phyloP scores from a whole-genome alignment of 139 green algal species.

The Gonium pectorale region DNA sequence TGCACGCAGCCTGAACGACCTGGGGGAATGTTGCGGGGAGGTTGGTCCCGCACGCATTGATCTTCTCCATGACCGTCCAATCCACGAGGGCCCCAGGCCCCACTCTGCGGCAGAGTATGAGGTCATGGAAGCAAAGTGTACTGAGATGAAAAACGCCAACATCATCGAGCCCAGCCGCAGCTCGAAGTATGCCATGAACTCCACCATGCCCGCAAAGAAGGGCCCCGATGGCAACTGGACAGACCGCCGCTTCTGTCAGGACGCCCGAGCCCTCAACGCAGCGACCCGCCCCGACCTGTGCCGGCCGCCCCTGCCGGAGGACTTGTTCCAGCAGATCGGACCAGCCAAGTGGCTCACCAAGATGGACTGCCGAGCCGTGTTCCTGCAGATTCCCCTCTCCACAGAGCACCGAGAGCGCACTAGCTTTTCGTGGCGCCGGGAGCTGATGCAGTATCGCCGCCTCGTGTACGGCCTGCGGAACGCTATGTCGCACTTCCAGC shows the following conservation, averaged over 20 bases:
- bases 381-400: slow-evolving; percentile 41
- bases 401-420: background rate
- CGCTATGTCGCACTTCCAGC: slow-evolving; percentile 34
- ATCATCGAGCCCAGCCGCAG: too few relatives aligned
- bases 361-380: slow-evolving; percentile 45
- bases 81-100: background rate
- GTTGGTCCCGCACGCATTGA: background rate
- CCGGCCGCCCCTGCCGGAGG: slow-evolving; percentile 37
- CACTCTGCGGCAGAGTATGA: background rate
- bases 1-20: background rate
- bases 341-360: slow-evolving; percentile 43
- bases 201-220: slow-evolving; percentile 47
- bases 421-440: slow-evolving; percentile 11
- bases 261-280: slow-evolving; percentile 44
- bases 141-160: slow-evolving; percentile 5
- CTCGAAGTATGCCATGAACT: too few relatives aligned
- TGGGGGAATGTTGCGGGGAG: background rate
- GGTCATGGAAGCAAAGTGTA: slow-evolving; percentile 18
- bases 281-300: slow-evolving; percentile 35
- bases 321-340: slow-evolving; percentile 36
- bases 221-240: slow-evolving; percentile 31
- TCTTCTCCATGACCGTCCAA: background rate
- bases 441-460: slow-evolving; percentile 20
- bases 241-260: slow-evolving; percentile 31
- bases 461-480: slow-evolving; percentile 49